Conservation (phyloP, 75 land plant species). For the Picea sitchensis region DNA sequence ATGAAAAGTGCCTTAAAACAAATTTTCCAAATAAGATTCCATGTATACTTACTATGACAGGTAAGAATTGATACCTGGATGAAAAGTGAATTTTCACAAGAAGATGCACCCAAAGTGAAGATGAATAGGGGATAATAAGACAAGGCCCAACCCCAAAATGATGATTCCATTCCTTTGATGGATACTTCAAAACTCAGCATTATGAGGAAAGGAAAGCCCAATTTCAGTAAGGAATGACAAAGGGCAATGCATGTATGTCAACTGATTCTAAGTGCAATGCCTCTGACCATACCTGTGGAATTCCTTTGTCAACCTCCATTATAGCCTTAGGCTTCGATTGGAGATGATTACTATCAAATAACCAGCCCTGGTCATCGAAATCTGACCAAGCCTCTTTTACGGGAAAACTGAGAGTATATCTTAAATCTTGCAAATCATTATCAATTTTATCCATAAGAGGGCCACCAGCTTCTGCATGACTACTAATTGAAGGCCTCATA, state of each 20-base stretch:
- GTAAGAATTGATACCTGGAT: constrained; percentile 8
- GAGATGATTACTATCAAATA: constrained; percentile 20
- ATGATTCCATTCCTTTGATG: constrained; percentile 17
- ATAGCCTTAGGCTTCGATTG: constrained; percentile 15
- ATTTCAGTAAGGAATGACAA: constrained; percentile 65
- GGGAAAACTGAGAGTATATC: constrained; percentile 37
- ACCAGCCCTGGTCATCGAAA: constrained; percentile 56
- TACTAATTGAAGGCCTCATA: constrained; percentile 3
- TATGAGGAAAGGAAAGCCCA: constrained; percentile 2
- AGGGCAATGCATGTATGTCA: constrained; percentile 61
- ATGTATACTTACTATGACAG: constrained; percentile 12
- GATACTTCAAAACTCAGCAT: constrained; percentile 5
- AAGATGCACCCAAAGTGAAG: constrained; percentile 9
- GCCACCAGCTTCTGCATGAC: constrained; percentile 14
- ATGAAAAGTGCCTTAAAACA: constrained; percentile 7
- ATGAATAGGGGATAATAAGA: constrained; percentile 6
- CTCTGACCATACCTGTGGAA: constrained; percentile 53
- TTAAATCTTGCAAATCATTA: constrained; percentile 39
- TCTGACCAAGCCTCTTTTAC: constrained; percentile 46
- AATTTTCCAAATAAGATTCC: constrained; percentile 8
- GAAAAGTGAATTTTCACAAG: constrained; percentile 8
- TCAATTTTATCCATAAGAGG: constrained; percentile 9
- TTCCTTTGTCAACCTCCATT: constrained; percentile 16
- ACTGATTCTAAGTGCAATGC: constrained; percentile 42
- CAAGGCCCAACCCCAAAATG: constrained; percentile 13